Percentiles rank a stretch among this genome's conserved stretches.
These are phyloP conservation scores for Nigrospora oryzae DNA, from an alignment of 2,329 filamentous ascomycete genomes.

Conservation along the genomic window DNA sequence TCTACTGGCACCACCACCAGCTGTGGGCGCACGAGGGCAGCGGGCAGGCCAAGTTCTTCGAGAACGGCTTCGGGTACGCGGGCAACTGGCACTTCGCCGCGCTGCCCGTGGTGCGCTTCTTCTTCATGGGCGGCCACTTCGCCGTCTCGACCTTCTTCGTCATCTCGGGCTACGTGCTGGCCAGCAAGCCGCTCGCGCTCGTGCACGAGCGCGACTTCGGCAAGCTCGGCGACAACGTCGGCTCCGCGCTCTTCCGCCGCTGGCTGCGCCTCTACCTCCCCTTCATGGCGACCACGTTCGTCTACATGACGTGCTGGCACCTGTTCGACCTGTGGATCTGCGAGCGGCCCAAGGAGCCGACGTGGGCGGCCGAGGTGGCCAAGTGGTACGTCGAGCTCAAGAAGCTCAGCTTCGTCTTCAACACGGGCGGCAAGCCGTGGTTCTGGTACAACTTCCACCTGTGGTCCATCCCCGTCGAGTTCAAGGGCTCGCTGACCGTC, in stretches of 20 bases:
- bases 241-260: conserved; percentile 38
- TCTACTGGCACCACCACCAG: conserved; percentile 55
- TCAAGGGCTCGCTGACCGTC: conserved; percentile 54
- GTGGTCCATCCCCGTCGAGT: conserved; percentile 58
- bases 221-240: conserved; percentile 33
- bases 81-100: conserved; percentile 37
- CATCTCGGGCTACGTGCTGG: conserved; percentile 49
- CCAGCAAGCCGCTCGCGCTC: conserved; percentile 37
- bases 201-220: conserved; percentile 33
- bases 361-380: conserved; percentile 40
- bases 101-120: conserved; percentile 48
- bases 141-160: conserved; percentile 50
- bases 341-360: conserved; percentile 27
- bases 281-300: conserved; percentile 45
- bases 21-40: conserved; percentile 43
- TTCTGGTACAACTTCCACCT: conserved; percentile 50
- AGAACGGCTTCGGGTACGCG: conserved; percentile 43
- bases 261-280: conserved; percentile 42
- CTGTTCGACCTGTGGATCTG: conserved; percentile 37
- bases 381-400: conserved; percentile 48
- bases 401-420: conserved; percentile 61
- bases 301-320: conserved; percentile 45
- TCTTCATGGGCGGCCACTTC: conserved; percentile 55
- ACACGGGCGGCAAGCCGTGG: conserved; percentile 46
- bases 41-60: conserved; percentile 30